A percentile compares a stretch with the other conserved stretches of the same genome.
These are phyloP conservation scores for Rutstroemia sp. DNA, from an alignment of 2,329 filamentous ascomycete species.

Conservation along the genomic window DNA sequence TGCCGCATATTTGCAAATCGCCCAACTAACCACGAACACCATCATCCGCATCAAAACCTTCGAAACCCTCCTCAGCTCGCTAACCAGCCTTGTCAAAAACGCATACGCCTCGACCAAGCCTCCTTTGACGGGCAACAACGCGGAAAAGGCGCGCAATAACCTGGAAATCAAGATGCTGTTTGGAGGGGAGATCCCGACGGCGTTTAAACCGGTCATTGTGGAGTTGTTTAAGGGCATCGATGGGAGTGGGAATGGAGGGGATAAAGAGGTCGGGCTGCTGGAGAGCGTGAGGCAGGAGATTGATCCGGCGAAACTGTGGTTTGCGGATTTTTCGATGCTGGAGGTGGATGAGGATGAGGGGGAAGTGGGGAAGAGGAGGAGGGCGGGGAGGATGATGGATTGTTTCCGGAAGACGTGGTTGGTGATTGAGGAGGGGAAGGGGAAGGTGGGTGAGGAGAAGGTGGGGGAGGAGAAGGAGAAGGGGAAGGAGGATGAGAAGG, in stretches of 20 bases:
- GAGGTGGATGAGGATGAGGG: conserved; percentile 27
- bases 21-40: conserved; percentile 21
- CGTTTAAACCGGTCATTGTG: conserved; percentile 27
- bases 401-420: conserved; percentile 27
- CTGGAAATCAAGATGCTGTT: conserved; percentile 29
- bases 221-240: conserved; percentile 24
- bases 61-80: conserved; percentile 24
- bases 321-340: conserved; percentile 28
- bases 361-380: conserved; percentile 15
- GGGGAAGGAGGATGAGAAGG: conserved; percentile 1
- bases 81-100: conserved; percentile 22
- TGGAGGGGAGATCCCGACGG: conserved; percentile 26
- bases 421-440: conserved; percentile 15
- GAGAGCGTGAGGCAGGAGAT: conserved; percentile 23
- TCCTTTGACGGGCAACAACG: conserved; percentile 11
- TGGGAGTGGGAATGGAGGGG: background rate
- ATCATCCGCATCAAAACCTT: conserved; percentile 27
- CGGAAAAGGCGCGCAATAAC: conserved; percentile 22
- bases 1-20: conserved; percentile 27
- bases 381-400: conserved; percentile 24
- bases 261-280: background rate
- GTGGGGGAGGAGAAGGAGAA: conserved; percentile 6
- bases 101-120: conserved; percentile 21
- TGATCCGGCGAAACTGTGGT: conserved; percentile 28
- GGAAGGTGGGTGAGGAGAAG: background rate